Evolutionary conservation across 345 rosid genomes (phyloP).

Genomic region (Lepidium sativum): DNA sequence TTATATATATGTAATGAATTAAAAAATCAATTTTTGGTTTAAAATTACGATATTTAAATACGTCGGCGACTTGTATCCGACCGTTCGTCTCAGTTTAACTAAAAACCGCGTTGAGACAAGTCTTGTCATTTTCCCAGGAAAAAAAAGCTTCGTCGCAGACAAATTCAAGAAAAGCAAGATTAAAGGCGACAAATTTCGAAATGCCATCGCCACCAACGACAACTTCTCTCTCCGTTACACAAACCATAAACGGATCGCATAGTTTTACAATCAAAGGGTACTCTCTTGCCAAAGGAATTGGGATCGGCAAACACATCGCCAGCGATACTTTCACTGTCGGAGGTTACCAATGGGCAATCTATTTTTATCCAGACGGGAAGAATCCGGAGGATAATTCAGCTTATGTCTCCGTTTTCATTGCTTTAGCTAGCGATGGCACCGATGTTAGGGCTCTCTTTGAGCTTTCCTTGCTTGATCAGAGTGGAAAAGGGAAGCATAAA

Average conservation of each 20-base stretch:
- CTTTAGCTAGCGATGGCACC: conserved; percentile 90
- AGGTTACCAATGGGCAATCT: conserved; percentile 85
- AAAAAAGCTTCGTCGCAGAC: neutral
- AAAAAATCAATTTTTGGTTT: no score
- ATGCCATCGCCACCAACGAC: conserved; percentile 56
- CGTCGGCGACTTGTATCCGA: neutral
- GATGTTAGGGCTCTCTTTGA: conserved; percentile 87
- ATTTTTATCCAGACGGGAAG: conserved; percentile 88
- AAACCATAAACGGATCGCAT: conserved; percentile 84
- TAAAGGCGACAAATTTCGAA: neutral
- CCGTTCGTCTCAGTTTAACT: neutral
- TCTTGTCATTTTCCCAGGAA: neutral
- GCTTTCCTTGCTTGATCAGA: conserved; percentile 74
- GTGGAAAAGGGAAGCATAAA: conserved; percentile 79
- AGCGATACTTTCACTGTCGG: conserved; percentile 83
- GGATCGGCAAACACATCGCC: conserved; percentile 87
- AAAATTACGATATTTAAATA: no score
- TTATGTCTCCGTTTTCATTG: conserved; percentile 83
- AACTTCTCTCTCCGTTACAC: conserved; percentile 67
- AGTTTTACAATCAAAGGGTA: conserved; percentile 76
- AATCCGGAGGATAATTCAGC: conserved; percentile 74
- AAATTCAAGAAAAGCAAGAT: neutral
- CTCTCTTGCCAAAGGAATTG: conserved; percentile 85
- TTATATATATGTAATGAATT: no score
- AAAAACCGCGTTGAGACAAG: neutral